phyloP scores from a whole-genome alignment of 371 early-diverging fungal genomes.

The Parasitella parasitica region DNA sequence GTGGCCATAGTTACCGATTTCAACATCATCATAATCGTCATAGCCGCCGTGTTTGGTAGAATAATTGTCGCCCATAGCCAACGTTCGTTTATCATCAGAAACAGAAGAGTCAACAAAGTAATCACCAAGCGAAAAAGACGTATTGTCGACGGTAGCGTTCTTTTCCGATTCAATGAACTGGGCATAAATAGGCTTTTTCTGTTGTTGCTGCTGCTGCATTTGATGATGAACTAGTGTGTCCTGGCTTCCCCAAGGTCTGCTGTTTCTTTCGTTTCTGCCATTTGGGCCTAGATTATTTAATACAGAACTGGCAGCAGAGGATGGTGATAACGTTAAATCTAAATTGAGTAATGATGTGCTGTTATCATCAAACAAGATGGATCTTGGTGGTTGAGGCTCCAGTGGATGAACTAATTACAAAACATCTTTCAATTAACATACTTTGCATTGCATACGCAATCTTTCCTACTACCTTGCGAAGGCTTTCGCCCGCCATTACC shows the following conservation, averaged over 20 bases:
- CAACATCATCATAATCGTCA: conserved; percentile 15
- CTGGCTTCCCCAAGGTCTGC: conserved; percentile 45
- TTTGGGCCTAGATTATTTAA: not conserved
- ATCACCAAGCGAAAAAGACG: conserved; percentile 10
- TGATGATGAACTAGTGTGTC: conserved; percentile 36
- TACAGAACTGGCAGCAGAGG: conserved; percentile 12
- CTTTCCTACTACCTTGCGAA: not conserved
- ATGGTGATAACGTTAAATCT: conserved; percentile 9
- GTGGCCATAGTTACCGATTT: not conserved
- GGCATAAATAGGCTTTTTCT: conserved; percentile 27
- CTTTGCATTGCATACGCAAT: not conserved
- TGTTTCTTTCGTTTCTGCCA: not conserved
- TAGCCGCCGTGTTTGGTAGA: conserved; percentile 13
- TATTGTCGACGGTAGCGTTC: not conserved
- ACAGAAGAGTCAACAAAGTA: not conserved
- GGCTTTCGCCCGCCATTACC: not conserved
- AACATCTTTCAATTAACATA: not conserved
- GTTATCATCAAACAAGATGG: conserved; percentile 12
- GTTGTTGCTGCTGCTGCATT: conserved; percentile 11
- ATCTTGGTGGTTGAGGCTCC: not conserved
- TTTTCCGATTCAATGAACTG: conserved; percentile 23
- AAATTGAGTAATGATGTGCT: conserved; percentile 6
- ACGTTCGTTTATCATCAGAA: conserved; percentile 5
- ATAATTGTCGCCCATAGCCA: conserved; percentile 9
- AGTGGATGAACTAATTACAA: conserved; percentile 4